phyloP scores from a whole-genome alignment of 768 basidiomycete species.

The Hemileccinum impolitum region DNA sequence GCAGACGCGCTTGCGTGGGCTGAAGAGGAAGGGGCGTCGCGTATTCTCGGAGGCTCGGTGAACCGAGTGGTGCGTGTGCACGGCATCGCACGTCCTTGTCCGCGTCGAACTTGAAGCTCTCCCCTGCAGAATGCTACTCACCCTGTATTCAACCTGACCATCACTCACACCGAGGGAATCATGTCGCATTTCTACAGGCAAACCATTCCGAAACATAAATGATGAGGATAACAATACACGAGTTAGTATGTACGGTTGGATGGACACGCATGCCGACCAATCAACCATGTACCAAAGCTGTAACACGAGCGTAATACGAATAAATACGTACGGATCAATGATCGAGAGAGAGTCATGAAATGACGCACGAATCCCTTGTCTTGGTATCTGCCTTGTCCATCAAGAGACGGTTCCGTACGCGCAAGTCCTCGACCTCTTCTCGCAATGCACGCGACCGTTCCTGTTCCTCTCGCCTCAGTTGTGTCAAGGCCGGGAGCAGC shows the following conservation, averaged over 20 bases:
- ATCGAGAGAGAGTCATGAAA: conserved; percentile 16
- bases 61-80: conserved; percentile 57
- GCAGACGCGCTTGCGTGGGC: conserved; percentile 58
- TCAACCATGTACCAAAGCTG: background rate
- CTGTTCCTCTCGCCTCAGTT: conserved; percentile 43
- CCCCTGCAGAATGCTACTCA: conserved; percentile 70
- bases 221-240: background rate
- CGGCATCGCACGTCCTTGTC: background rate
- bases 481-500: conserved; percentile 43
- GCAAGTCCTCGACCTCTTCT: conserved; percentile 49
- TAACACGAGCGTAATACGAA: background rate
- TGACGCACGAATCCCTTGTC: conserved; percentile 28
- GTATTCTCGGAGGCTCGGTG: conserved; percentile 53
- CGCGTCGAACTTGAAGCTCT: background rate
- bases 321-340: background rate
- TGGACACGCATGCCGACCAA: background rate
- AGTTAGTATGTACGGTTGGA: conserved; percentile 3
- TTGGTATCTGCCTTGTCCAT: conserved; percentile 31
- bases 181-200: conserved; percentile 77
- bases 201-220: conserved; percentile 36
- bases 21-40: conserved; percentile 59
- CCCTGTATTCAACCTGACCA: conserved; percentile 72
- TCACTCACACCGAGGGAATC: conserved; percentile 61
- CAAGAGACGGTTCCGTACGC: conserved; percentile 43
- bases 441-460: conserved; percentile 36